These are phyloP conservation scores for Lachnellula subtilissima DNA, from an alignment of 2,329 filamentous ascomycete genomes.

Conservation along the genomic window DNA sequence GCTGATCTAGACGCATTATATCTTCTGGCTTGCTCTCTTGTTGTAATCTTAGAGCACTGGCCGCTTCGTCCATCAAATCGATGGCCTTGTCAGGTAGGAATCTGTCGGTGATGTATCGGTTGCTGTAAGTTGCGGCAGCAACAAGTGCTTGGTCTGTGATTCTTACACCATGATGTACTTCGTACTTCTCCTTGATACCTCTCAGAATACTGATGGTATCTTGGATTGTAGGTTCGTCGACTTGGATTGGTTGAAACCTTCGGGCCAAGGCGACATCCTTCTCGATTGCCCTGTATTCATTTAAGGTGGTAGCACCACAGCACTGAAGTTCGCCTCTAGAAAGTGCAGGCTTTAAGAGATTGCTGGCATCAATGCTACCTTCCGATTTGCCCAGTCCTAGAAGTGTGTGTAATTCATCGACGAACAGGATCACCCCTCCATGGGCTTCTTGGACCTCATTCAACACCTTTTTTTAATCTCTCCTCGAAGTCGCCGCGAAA, in stretches of 20 bases:
- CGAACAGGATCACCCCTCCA: slow-evolving; percentile 87
- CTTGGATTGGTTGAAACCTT: slow-evolving; percentile 88
- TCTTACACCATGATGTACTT: slow-evolving; percentile 92
- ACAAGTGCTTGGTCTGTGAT: slow-evolving; percentile 92
- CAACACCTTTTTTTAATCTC: slow-evolving; percentile 78
- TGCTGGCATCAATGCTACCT: slow-evolving; percentile 93
- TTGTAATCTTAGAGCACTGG: slow-evolving; percentile 81
- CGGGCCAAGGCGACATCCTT: slow-evolving; percentile 92
- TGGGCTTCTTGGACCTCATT: slow-evolving; percentile 82
- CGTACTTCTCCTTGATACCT: slow-evolving; percentile 96
- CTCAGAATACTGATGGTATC: slow-evolving; percentile 94
- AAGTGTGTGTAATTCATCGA: slow-evolving; percentile 89
- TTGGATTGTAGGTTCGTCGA: slow-evolving; percentile 85
- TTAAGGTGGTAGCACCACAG: slow-evolving; percentile 88
- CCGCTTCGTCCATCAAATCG: slow-evolving; percentile 92
- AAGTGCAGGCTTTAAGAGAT: slow-evolving; percentile 89
- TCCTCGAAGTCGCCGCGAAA: slow-evolving; percentile 97
- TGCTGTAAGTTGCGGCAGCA: slow-evolving; percentile 85
- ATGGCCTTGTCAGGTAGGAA: slow-evolving; percentile 97
- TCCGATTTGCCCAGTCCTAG: slow-evolving; percentile 92
- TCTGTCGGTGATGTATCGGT: slow-evolving; percentile 93
- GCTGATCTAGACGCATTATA: slow-evolving; percentile 86
- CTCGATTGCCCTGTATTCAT: slow-evolving; percentile 89
- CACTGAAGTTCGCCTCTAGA: slow-evolving; percentile 90
- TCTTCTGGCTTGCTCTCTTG: slow-evolving; percentile 96